Evolutionary conservation across 768 basidiomycete genomes (phyloP), one percentile per base, ranked within the genome.

Genomic region (Leccinum sublutescens): DNA sequence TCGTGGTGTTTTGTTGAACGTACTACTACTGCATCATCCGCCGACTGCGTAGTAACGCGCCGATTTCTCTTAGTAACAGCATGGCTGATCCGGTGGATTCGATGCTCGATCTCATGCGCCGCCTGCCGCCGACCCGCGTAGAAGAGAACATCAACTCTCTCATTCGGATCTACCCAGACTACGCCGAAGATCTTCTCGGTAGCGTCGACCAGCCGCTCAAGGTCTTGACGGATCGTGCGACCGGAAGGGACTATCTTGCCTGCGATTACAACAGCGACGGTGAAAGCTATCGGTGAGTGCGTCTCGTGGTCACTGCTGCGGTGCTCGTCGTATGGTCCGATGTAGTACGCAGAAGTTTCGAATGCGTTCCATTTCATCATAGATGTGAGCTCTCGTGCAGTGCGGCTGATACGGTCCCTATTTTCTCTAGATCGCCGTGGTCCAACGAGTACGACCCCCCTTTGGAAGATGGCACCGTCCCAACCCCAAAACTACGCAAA

Each of bases 371-470:
- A 29, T 50, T 34, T 12, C 43, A 29, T 21, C 48, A 50, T 52
- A n/a, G 36, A 27, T 17, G 43, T 7, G 23, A 31, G 29, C 36
- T 43, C 55, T 56, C 14, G 45, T 48, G 45, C 49, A 38, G 43
- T 31, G 54, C 50, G 40, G 50, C 62, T 66, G 54, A 74, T 54
- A 33, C 48, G 12, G 34, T 34, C 50, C 54, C 43, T 9, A 6
- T 45, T 45, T 21, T 2, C 43, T 43, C 47, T 52, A 99, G 96
- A 68, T 99, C 97, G 2, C 97, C 97, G 8, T 98, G 96, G 95
- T 95, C 95, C 23, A 99, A 98, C 72, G 88, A 91, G 70, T 99
- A 98, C 70, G 88, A 94, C 62, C 92, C 95, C 23, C 89, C 89
- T 2, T 74, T 94, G 49, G 88, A 95, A 19, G 93, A 96, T 63